phyloP scores from a whole-genome alignment of 116 monocot genomes.

The Trichopus zeylanicus region DNA sequence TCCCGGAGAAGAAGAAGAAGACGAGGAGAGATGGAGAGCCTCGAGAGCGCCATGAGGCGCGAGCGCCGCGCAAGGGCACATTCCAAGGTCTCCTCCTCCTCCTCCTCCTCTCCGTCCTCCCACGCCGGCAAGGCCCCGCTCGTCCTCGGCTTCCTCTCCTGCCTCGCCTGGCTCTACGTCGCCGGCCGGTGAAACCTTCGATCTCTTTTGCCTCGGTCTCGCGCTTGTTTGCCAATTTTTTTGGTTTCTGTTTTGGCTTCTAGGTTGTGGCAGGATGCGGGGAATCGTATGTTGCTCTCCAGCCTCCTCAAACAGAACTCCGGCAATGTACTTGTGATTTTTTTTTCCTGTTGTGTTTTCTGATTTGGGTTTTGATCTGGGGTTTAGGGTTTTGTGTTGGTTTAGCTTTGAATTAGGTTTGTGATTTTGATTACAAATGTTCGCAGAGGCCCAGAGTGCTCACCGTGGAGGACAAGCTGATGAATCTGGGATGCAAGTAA shows the following conservation, averaged over 20 bases:
- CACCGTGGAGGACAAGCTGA: slow-evolving; percentile 80
- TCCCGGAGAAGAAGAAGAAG: too few relatives aligned
- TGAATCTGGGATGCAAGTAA: slow-evolving; percentile 90
- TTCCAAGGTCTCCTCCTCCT: slow-evolving; percentile 20
- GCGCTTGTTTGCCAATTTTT: not conserved
- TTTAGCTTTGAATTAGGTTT: too few relatives aligned
- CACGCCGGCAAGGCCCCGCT: slow-evolving; percentile 33
- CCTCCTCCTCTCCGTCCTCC: slow-evolving; percentile 19
- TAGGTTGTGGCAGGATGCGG: slow-evolving; percentile 95
- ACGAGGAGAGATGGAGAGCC: slow-evolving; percentile 40
- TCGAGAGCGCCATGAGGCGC: slow-evolving; percentile 41
- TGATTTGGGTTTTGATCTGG: not conserved
- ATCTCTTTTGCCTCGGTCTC: too few relatives aligned
- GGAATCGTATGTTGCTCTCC: slow-evolving; percentile 66
- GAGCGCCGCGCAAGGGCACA: too few relatives aligned
- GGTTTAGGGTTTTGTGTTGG: not conserved
- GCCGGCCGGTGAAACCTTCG: slow-evolving; percentile 55
- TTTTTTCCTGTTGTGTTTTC: too few relatives aligned
- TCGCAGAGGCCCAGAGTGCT: slow-evolving; percentile 60
- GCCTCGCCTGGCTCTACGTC: slow-evolving; percentile 94
- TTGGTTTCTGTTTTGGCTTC: too few relatives aligned
- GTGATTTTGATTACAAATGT: not conserved
- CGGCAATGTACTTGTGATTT: slow-evolving; percentile 30
- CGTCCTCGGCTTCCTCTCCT: slow-evolving; percentile 83
- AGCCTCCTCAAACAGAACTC: too few relatives aligned